Conservation (phyloP, 495 filamentous ascomycete genomes). For the Penicillium egyptiacum region DNA sequence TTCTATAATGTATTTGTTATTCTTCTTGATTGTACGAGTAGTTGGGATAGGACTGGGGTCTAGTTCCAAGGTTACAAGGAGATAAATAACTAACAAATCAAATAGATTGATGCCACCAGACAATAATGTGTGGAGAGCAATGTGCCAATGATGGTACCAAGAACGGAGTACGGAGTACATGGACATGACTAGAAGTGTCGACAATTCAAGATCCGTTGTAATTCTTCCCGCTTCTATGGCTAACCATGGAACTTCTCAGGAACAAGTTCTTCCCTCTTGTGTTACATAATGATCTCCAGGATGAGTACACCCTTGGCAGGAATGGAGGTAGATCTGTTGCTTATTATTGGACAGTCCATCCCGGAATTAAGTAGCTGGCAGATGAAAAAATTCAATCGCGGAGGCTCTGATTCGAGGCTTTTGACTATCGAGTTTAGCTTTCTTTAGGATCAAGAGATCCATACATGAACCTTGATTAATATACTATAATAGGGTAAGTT, state of each 20-base stretch:
- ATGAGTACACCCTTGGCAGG: conserved; percentile 16
- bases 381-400: neutral
- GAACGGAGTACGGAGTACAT: neutral
- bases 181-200: neutral
- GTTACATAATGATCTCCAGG: conserved; percentile 30
- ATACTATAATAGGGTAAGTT: neutral
- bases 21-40: neutral
- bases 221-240: conserved; percentile 14
- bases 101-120: conserved; percentile 15
- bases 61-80: neutral
- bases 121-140: conserved; percentile 9
- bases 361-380: neutral
- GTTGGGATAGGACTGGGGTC: too few relatives aligned
- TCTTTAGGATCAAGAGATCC: neutral
- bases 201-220: neutral
- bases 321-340: conserved; percentile 22
- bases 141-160: neutral
- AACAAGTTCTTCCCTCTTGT: conserved; percentile 14
- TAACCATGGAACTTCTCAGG: conserved; percentile 13
- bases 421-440: conserved; percentile 2
- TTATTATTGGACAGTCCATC: neutral
- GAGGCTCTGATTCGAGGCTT: conserved; percentile 10
- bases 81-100: conserved; percentile 6
- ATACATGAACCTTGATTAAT: neutral
- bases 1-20: neutral